These are phyloP conservation scores for Xylaria sp. DNA, from an alignment of 2,329 filamentous ascomycete species.

Conservation along the genomic window DNA sequence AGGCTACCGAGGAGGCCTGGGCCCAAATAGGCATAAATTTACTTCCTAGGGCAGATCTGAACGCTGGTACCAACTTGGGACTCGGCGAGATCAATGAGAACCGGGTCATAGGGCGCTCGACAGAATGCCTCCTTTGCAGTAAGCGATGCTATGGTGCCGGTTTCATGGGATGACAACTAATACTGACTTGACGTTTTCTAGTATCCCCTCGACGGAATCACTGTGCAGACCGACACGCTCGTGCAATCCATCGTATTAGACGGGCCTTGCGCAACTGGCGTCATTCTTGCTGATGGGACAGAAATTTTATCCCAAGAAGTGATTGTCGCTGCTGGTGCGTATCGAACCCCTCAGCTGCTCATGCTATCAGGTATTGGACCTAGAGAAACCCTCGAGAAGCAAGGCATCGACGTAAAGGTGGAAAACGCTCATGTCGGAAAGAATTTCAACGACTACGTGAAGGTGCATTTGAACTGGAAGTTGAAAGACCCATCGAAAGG, in stretches of 20 bases:
- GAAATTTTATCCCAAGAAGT: conserved; percentile 30
- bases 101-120: conserved; percentile 34
- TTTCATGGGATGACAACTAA: conserved; percentile 1
- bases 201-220: conserved; percentile 29
- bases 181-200: conserved; percentile 3
- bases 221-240: conserved; percentile 35
- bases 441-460: conserved; percentile 41
- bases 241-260: conserved; percentile 37
- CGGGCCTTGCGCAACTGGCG: conserved; percentile 29
- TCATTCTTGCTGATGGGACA: conserved; percentile 34
- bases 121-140: conserved; percentile 28
- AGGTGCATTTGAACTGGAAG: conserved; percentile 42
- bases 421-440: conserved; percentile 38
- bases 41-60: no score
- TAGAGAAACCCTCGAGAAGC: conserved; percentile 25
- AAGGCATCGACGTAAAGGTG: conserved; percentile 37
- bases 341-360: conserved; percentile 40
- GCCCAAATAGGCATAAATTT: conserved; percentile 46
- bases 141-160: conserved; percentile 4
- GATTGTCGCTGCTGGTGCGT: conserved; percentile 38
- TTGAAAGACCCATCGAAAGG: conserved; percentile 43
- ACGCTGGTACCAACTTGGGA: conserved; percentile 30
- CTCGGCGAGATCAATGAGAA: conserved; percentile 40
- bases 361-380: conserved; percentile 43
- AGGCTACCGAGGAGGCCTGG: conserved; percentile 48